Conservation (phyloP, 345 rosid genomes). For the Salix arbutifolia region DNA sequence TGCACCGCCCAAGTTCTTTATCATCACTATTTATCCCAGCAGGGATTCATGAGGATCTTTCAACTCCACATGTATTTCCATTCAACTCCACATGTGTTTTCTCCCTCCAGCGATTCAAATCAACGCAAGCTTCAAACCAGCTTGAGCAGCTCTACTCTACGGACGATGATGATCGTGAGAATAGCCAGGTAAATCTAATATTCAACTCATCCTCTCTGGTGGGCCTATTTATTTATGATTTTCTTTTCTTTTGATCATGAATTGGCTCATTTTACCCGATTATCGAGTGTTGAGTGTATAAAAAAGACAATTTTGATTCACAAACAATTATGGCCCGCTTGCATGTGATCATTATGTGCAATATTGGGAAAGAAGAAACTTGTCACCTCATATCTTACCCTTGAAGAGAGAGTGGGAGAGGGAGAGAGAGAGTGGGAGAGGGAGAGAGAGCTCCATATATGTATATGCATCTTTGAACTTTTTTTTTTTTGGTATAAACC, state of each 20-base stretch:
- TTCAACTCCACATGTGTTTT: not conserved
- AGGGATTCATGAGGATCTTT: not conserved
- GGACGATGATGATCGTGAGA: conserved; percentile 36
- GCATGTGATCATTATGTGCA: not conserved
- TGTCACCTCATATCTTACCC: no score
- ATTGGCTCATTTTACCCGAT: not conserved
- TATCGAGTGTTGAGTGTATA: not conserved
- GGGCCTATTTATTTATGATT: not conserved
- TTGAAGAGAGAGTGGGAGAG: no score
- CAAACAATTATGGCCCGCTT: not conserved
- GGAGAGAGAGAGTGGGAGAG: no score
- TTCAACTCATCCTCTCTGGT: not conserved
- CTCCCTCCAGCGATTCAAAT: conserved; percentile 27
- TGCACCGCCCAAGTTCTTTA: not conserved
- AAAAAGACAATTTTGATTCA: not conserved
- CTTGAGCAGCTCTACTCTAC: conserved; percentile 24
- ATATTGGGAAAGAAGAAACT: no score
- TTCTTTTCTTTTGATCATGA: not conserved
- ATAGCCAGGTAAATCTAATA: conserved; percentile 30
- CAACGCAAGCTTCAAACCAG: conserved; percentile 37
- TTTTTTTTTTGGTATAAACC: no score
- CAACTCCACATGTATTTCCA: not conserved
- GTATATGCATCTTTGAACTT: no score
- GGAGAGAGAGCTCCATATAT: no score
- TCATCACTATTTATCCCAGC: not conserved